Evolutionary conservation across 2,329 filamentous ascomycete species (phyloP).

Genomic region (Aspergillus terreus): DNA sequence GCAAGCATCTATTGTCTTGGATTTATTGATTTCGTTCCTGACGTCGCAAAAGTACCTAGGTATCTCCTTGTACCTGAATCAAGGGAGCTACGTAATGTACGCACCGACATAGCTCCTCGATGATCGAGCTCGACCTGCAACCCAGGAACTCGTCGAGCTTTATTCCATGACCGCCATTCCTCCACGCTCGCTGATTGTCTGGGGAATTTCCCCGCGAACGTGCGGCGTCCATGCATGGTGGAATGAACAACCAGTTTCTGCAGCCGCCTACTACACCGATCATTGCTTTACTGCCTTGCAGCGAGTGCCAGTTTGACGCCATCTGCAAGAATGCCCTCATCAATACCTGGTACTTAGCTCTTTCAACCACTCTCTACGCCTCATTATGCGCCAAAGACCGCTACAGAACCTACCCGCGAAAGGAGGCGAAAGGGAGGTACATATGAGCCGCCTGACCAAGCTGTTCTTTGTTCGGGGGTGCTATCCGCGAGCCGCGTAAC

Average conservation of each 20-base stretch:
- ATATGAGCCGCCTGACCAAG: not conserved
- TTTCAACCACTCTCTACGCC: not conserved
- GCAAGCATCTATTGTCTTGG: not conserved
- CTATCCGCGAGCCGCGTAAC: slow-evolving; percentile 12
- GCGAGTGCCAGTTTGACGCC: not conserved
- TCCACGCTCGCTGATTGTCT: too few species aligned
- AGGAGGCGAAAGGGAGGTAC: not conserved
- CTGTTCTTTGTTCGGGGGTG: slow-evolving; percentile 6
- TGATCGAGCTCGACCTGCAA: not conserved
- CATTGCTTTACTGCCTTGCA: not conserved
- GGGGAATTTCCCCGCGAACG: not conserved
- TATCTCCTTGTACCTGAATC: not conserved
- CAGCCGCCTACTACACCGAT: too few species aligned
- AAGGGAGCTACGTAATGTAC: not conserved
- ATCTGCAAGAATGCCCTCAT: not conserved
- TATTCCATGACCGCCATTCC: not conserved
- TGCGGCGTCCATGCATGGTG: not conserved
- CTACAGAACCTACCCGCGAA: not conserved
- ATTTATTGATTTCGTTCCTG: not conserved
- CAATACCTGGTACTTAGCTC: not conserved
- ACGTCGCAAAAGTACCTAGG: not conserved
- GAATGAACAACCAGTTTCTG: too few species aligned
- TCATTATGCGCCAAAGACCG: not conserved
- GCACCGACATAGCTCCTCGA: not conserved
- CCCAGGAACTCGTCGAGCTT: not conserved